A percentile compares a stretch with the other conserved stretches of the same genome.
Evolutionary conservation across 352 stramenopile species (phyloP).

Genomic region (Globisporangium irregulare): DNA sequence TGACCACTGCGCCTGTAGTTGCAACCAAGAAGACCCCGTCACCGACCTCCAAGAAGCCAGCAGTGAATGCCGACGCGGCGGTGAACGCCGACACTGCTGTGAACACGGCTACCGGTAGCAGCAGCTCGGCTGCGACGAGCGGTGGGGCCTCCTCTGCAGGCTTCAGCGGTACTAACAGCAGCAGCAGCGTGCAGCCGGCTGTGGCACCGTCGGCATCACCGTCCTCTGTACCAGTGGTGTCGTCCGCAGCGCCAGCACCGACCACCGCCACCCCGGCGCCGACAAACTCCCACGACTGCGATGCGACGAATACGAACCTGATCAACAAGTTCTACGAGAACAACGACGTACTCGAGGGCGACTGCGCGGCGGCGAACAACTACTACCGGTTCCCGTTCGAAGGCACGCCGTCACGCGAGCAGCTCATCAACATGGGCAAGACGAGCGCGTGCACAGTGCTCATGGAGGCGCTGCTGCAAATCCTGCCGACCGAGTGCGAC

Average conservation of each 20-base stretch:
- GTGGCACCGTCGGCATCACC: neutral
- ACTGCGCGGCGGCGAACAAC: slow-evolving; percentile 16
- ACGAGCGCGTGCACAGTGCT: slow-evolving; percentile 19
- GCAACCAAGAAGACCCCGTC: neutral
- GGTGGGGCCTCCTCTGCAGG: neutral
- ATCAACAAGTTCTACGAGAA: slow-evolving; percentile 20
- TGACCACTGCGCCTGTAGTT: neutral
- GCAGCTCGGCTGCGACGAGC: neutral
- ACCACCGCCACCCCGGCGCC: neutral
- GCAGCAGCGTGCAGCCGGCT: neutral
- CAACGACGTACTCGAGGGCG: slow-evolving; percentile 22
- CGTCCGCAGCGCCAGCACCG: neutral
- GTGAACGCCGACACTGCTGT: neutral
- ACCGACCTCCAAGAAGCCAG: neutral
- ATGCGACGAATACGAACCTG: slow-evolving; percentile 2
- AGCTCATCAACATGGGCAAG: slow-evolving; percentile 20
- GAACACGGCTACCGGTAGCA: neutral
- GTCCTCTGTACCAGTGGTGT: neutral
- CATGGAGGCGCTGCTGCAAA: slow-evolving; percentile 14
- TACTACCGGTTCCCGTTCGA: slow-evolving; percentile 27
- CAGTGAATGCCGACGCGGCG: neutral
- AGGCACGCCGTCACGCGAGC: slow-evolving; percentile 15
- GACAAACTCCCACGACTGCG: slow-evolving; percentile 4
- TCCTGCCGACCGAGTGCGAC: slow-evolving; percentile 20
- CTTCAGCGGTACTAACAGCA: neutral